A percentile compares a stretch with the other conserved stretches of the same genome.
Evolutionary conservation across 805 yeast species (phyloP).

Genomic region (Teunomyces gatunensis): DNA sequence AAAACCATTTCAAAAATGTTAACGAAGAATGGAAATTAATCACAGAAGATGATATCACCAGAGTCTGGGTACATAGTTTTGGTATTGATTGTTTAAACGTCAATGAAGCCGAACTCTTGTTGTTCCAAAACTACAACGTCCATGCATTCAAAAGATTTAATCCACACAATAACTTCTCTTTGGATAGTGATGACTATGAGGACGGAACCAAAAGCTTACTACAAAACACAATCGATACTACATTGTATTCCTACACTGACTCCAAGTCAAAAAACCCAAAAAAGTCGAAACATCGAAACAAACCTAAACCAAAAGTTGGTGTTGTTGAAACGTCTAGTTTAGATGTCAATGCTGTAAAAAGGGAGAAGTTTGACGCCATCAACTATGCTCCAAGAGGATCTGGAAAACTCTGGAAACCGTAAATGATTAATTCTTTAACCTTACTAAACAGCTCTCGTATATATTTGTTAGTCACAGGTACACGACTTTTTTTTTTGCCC

Average conservation of each 20-base stretch:
- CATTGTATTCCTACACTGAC: conserved; percentile 21
- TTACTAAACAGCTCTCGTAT: not conserved
- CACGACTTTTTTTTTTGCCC: conserved; percentile 2
- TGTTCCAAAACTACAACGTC: conserved; percentile 36
- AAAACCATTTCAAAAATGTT: conserved; percentile 21
- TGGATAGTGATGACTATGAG: conserved; percentile 21
- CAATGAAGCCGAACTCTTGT: conserved; percentile 47
- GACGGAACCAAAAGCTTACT: conserved; percentile 20
- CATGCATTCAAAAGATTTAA: conserved; percentile 22
- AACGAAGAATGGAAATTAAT: conserved; percentile 52
- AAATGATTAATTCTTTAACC: not conserved
- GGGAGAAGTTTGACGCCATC: conserved; percentile 45
- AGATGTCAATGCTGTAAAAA: conserved; percentile 24
- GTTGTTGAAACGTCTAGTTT: conserved; percentile 5
- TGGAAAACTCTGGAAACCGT: conserved; percentile 62
- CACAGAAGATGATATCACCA: conserved; percentile 57
- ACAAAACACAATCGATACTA: conserved; percentile 35
- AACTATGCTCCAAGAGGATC: conserved; percentile 60
- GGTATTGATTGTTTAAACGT: conserved; percentile 53
- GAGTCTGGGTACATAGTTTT: conserved; percentile 52
- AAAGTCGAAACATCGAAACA: not conserved
- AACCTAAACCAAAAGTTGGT: not conserved
- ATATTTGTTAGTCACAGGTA: not conserved
- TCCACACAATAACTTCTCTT: conserved; percentile 26
- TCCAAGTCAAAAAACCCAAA: conserved; percentile 4